Percentiles rank a stretch among this genome's conserved stretches.
These are phyloP conservation scores for Calonectria ilicicola DNA, from an alignment of 2,329 filamentous ascomycete species.

Conservation along the genomic window DNA sequence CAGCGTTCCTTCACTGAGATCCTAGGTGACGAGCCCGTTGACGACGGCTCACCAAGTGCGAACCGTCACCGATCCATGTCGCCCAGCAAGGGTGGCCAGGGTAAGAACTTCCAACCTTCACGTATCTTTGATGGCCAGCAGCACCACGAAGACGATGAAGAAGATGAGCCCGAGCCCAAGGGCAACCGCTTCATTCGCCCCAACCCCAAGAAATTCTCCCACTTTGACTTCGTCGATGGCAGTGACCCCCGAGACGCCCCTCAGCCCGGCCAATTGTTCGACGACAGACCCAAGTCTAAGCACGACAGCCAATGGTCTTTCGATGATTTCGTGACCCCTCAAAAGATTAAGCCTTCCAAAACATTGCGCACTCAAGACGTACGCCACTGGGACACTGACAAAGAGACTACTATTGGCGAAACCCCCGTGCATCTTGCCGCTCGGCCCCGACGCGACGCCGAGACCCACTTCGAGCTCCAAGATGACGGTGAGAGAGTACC, in stretches of 20 bases:
- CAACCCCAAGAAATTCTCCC: constrained; percentile 83
- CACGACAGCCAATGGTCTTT: constrained; percentile 87
- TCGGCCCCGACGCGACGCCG: constrained; percentile 82
- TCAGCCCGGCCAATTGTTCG: constrained; percentile 53
- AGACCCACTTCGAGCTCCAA: constrained; percentile 85
- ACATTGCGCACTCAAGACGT: constrained; percentile 73
- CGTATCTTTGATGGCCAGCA: constrained; percentile 71
- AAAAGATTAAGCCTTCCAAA: constrained; percentile 75
- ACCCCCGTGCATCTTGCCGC: constrained; percentile 70
- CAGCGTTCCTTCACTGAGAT: constrained; percentile 83
- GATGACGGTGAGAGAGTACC: constrained; percentile 76
- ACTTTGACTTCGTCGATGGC: constrained; percentile 85
- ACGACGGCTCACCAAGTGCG: constrained; percentile 55
- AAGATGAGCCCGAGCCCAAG: constrained; percentile 55
- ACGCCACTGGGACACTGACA: constrained; percentile 83
- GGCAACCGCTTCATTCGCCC: constrained; percentile 68
- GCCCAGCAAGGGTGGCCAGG: constrained; percentile 63
- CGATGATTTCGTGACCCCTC: constrained; percentile 86
- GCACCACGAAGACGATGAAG: constrained; percentile 53
- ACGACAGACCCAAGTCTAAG: constrained; percentile 66
- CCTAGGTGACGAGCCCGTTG: constrained; percentile 63
- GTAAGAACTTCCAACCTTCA: constrained; percentile 72
- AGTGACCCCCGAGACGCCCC: constrained; percentile 63
- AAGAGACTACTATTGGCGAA: constrained; percentile 58
- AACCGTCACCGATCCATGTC: constrained; percentile 65